phyloP scores from a whole-genome alignment of 192 early-diverging fungal species.

The Phycomyces blakesleeanus region DNA sequence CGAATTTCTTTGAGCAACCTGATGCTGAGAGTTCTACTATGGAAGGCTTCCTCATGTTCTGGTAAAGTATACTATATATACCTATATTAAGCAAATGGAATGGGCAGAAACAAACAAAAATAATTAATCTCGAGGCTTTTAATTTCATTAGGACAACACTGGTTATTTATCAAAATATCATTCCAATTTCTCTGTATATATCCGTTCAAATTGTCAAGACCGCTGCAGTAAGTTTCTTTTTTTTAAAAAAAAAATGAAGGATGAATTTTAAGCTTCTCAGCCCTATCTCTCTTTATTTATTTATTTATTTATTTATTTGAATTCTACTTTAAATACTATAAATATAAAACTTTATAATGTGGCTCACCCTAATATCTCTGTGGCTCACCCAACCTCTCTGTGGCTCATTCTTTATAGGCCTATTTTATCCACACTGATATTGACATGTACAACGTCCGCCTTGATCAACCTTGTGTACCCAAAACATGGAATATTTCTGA shows the following conservation, averaged over 20 bases:
- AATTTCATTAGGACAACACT: conserved; percentile 62
- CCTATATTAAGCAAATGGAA: background rate
- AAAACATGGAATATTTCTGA: conserved; percentile 68
- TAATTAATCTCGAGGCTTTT: no score
- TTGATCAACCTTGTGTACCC: conserved; percentile 58
- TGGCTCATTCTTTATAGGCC: conserved; percentile 36
- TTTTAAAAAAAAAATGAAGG: no score
- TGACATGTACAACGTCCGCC: conserved; percentile 58
- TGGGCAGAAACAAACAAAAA: no score
- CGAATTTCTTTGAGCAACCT: conserved; percentile 42
- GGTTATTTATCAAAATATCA: conserved; percentile 91
- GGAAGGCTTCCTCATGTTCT: conserved; percentile 68
- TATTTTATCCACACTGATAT: conserved; percentile 68
- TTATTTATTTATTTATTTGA: no score
- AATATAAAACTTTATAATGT: no score
- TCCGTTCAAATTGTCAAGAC: conserved; percentile 79
- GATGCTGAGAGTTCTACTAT: conserved; percentile 49
- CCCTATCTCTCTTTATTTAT: no score
- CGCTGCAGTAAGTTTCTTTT: conserved; percentile 24
- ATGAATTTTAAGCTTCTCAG: background rate
- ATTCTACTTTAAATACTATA: no score
- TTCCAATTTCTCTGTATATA: conserved; percentile 92
- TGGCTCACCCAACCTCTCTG: conserved; percentile 24
- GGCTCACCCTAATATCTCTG: conserved; percentile 39
- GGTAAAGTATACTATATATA: conserved; percentile 40